These are phyloP conservation scores for Ogataea minuta DNA, from an alignment of 805 yeast genomes.

Conservation along the genomic window DNA sequence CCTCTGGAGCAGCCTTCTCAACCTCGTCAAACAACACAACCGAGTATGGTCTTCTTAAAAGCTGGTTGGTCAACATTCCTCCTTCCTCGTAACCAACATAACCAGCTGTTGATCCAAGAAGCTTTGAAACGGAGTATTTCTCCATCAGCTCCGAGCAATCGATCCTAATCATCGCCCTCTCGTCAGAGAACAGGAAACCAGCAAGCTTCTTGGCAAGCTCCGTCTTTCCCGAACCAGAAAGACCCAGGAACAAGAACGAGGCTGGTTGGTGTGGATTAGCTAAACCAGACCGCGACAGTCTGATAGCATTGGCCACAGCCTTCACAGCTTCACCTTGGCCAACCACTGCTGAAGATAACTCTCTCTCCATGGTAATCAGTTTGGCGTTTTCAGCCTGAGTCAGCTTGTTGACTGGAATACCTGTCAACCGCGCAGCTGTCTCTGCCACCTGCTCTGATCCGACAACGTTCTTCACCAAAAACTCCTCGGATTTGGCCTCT, in stretches of 20 bases:
- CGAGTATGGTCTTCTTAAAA: conserved; percentile 89
- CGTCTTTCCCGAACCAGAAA: conserved; percentile 98
- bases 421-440: conserved; percentile 63
- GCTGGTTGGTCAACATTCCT: conserved; percentile 90
- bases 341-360: conserved; percentile 76
- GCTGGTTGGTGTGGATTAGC: conserved; percentile 97
- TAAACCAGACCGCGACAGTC: conserved; percentile 90
- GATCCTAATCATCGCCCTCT: conserved; percentile 93
- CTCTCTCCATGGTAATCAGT: conserved; percentile 92
- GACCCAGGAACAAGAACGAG: conserved; percentile 89
- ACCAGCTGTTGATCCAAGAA: conserved; percentile 97
- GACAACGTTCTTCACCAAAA: conserved; percentile 84
- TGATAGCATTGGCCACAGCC: conserved; percentile 93
- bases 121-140: conserved; percentile 92
- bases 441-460: conserved; percentile 58
- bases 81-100: conserved; percentile 97
- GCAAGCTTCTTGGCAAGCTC: conserved; percentile 97
- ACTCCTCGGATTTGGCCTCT: conserved; percentile 43
- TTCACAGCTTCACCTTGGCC: conserved; percentile 96
- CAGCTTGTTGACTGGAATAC: conserved; percentile 92
- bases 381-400: conserved; percentile 94
- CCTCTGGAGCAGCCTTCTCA: conserved; percentile 98
- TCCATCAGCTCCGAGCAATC: conserved; percentile 97
- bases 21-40: conserved; percentile 97
- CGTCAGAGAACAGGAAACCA: conserved; percentile 93